Percentiles rank a stretch among this genome's conserved stretches.
These are phyloP conservation scores for Backusella parvicylindrica DNA, from an alignment of 192 early-diverging fungal species.

Conservation along the genomic window DNA sequence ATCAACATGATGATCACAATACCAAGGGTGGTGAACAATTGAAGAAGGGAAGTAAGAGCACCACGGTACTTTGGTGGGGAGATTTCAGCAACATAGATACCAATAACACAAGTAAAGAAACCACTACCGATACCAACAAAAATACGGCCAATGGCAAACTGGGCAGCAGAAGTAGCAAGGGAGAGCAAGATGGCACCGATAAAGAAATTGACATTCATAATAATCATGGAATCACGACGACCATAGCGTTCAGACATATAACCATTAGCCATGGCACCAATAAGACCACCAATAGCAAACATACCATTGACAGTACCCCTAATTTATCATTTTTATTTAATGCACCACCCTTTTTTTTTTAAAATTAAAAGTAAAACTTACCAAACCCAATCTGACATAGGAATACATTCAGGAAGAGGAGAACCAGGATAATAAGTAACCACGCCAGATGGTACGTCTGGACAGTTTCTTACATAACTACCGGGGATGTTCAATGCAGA, in stretches of 20 bases:
- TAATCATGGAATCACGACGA: slow-evolving; percentile 56
- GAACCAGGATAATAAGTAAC: slow-evolving; percentile 29
- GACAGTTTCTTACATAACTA: slow-evolving; percentile 52
- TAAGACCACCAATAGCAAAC: slow-evolving; percentile 59
- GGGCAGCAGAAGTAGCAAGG: slow-evolving; percentile 21
- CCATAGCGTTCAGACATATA: slow-evolving; percentile 55
- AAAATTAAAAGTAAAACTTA: slow-evolving; percentile 13
- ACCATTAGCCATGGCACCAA: slow-evolving; percentile 61
- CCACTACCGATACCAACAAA: slow-evolving; percentile 55
- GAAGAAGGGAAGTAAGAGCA: slow-evolving; percentile 46
- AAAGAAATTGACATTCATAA: slow-evolving; percentile 48
- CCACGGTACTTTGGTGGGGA: slow-evolving; percentile 44
- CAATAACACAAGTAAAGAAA: slow-evolving; percentile 47
- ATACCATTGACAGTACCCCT: slow-evolving; percentile 60
- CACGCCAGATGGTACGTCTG: slow-evolving; percentile 23
- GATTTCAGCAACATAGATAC: slow-evolving; percentile 55
- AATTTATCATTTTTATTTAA: not conserved
- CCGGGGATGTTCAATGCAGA: slow-evolving; percentile 53
- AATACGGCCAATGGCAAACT: slow-evolving; percentile 46
- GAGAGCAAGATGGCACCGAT: slow-evolving; percentile 40
- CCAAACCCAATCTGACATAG: slow-evolving; percentile 45
- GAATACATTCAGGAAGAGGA: slow-evolving; percentile 28
- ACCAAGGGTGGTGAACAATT: slow-evolving; percentile 54
- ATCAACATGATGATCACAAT: slow-evolving; percentile 46
- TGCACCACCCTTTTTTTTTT: not conserved